Percentiles rank a stretch among this genome's conserved stretches.
phyloP scores from a whole-genome alignment of 768 basidiomycete species.

The Udeniomyces megalosporus region DNA sequence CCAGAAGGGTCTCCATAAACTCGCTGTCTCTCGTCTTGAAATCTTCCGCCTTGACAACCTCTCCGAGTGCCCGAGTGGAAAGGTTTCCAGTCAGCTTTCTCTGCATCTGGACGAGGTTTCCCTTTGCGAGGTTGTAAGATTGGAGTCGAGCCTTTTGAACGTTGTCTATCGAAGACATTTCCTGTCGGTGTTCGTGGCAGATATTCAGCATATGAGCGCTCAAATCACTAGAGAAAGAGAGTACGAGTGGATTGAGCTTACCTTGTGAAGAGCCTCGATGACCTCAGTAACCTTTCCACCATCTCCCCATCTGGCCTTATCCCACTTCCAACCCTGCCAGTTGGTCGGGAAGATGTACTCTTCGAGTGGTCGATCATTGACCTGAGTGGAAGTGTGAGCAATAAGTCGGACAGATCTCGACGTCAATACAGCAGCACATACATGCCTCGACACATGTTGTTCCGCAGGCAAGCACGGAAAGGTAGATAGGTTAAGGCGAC shows the following conservation, averaged over 20 bases:
- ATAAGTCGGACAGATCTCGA: too few relatives aligned
- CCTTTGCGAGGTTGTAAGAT: slow-evolving; percentile 86
- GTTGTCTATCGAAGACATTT: slow-evolving; percentile 86
- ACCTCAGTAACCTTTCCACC: slow-evolving; percentile 70
- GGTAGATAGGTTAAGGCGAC: not conserved
- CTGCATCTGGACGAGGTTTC: slow-evolving; percentile 75
- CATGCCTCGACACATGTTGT: too few relatives aligned
- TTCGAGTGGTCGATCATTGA: slow-evolving; percentile 65
- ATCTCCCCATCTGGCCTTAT: slow-evolving; percentile 72
- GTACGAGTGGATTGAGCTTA: slow-evolving; percentile 24
- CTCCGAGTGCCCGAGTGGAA: slow-evolving; percentile 71
- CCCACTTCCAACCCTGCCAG: slow-evolving; percentile 65
- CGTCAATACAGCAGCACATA: too few relatives aligned
- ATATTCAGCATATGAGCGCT: too few relatives aligned
- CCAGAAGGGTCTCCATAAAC: slow-evolving; percentile 77
- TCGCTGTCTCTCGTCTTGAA: slow-evolving; percentile 69
- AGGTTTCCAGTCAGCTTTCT: slow-evolving; percentile 95
- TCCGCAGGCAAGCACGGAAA: too few relatives aligned
- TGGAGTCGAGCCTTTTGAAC: slow-evolving; percentile 81
- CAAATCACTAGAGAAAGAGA: not conserved
- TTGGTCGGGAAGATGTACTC: slow-evolving; percentile 47
- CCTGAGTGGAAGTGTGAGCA: too few relatives aligned
- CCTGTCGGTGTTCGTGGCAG: slow-evolving; percentile 40
- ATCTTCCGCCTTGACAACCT: slow-evolving; percentile 65
- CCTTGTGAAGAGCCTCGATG: slow-evolving; percentile 71